Evolutionary conservation across 257 asterid species (phyloP).

Genomic region (Penstemon davidsonii): DNA sequence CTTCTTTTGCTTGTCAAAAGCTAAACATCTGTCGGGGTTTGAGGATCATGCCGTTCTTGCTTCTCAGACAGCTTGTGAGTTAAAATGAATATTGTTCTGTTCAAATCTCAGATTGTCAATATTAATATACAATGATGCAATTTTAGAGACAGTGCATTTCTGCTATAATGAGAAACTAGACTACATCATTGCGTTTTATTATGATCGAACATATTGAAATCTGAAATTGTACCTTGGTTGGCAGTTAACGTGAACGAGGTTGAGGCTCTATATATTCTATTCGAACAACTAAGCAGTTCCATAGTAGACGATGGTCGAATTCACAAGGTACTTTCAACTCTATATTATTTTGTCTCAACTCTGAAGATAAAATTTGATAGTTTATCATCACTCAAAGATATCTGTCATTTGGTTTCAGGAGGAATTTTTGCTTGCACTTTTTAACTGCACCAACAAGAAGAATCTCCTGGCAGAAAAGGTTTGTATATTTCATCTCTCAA

Average conservation of each 20-base stretch:
- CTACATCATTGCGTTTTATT: neutral
- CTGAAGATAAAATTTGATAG: neutral
- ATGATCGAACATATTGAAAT: neutral
- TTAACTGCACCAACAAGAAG: conserved; percentile 49
- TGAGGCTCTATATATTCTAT: conserved; percentile 70
- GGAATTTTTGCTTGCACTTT: conserved; percentile 81
- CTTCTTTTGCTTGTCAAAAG: conserved; percentile 53
- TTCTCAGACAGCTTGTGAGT: conserved; percentile 79
- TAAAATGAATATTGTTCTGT: neutral
- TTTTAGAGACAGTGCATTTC: too few species aligned
- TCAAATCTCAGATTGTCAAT: too few species aligned
- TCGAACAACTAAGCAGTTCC: conserved; percentile 62
- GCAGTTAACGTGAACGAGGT: conserved; percentile 86
- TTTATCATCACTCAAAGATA: neutral
- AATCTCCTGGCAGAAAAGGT: conserved; percentile 82
- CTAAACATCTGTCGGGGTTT: conserved; percentile 34
- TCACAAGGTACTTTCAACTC: conserved; percentile 58
- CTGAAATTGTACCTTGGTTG: conserved; percentile 22
- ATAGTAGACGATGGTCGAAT: conserved; percentile 65
- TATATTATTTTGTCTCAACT: neutral
- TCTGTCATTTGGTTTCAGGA: conserved; percentile 50
- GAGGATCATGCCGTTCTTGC: conserved; percentile 54
- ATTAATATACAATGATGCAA: too few species aligned
- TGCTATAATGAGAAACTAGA: too few species aligned
- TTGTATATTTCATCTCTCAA: too few species aligned